Base-by-base conservation (phyloP, 2,329 filamentous ascomycete genomes). In the Fusarium sp. region DNA sequence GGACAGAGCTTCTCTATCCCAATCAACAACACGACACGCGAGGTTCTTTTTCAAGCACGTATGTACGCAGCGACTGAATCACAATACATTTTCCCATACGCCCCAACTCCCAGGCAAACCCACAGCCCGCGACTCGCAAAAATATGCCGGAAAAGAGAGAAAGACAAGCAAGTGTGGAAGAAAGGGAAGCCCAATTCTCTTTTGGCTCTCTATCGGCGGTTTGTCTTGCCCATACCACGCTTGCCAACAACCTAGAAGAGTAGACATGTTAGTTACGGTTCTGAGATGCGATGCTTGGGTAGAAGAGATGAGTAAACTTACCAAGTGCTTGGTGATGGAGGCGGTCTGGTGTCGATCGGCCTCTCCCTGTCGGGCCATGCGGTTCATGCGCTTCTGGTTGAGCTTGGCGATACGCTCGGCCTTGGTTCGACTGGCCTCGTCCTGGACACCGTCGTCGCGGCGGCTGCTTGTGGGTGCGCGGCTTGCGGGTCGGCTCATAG, bases 361-460 rank as follows among this genome's bases (percentile, higher is more conserved):
- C 82, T 99, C 95, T 83, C 95, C 95, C 84, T 96, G 92, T 77
- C 93, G 89, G 40, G 95, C 95, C 90, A 96, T 95, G 67, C 94
- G 88, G 83, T 99, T 99, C 93, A 96, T 97, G 87, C 93, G 94
- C 85, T 94, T 93, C 88, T 99, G 96, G 72, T 89, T 85, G 75
- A 99, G 80, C 85, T 97, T 98, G 75, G 88, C 85, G 75, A 96
- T 82, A 72, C 90, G 88, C 78, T 97, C 93, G 34, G 92, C 93
- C 85, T 94, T 96, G 58, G 83, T 84, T 67, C 91, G 86, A 45
- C 85, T 81, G 50, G 75, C 78, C 65, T 87, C 85, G 73, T 91
- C 86, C 57, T 83, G 85, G 38, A 98, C 89, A 80, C 92, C 92
- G 65, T 93, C 91, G 26, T 89, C 88, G 61, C 87, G 85, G 73